Base-by-base conservation (phyloP, 2,329 filamentous ascomycete species). In the Scorias spongiosa region DNA sequence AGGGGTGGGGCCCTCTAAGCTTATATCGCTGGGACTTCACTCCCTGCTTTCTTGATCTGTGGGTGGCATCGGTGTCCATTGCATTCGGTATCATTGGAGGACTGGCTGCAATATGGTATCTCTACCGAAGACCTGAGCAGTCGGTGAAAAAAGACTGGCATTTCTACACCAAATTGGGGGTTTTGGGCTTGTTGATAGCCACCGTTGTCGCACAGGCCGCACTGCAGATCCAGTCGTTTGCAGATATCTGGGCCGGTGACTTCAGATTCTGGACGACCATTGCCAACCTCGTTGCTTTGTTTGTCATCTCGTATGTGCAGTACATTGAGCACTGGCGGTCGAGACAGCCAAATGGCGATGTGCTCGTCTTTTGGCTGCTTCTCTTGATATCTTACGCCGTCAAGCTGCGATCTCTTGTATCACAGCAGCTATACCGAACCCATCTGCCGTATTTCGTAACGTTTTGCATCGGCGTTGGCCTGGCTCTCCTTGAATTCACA, bases 1-100 rank as follows among this genome's bases (percentile, higher is more conserved):
- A 96, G 65, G 93, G 91, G 57, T 98, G 91, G 91, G 93, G 93
- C 1, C 91, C 91, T 17, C 61, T 98, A 60, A 95, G 87, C 64
- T 79, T 80, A 30, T 72, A 79, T 52, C 75, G 89, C 62, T 95
- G 86, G 64, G 91, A 98, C 66, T 87, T 98, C 57, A 96, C 91
- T 12, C 89, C 91, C 36, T 98, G 91, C 69, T 98, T 98, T 60
- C 79, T 96, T 56, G 93, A 98, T 61, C 76, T 93, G 17, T 88
- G 85, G 77, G 76, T 96, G 46, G 77, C 83, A 29, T 66, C 73
- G 1, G 84, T 94, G 26, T 55, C 55, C 17, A 84, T 85, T 8
- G 72, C 71, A 11, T 93, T 81, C 66, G 88, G 89, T 12, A 70
- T 95, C 18, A 44, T 95, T 18, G 73, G 81, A 49, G 91, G 91